Conservation (phyloP, 208 protist species). For the Kentomonas sorsogonicus region DNA sequence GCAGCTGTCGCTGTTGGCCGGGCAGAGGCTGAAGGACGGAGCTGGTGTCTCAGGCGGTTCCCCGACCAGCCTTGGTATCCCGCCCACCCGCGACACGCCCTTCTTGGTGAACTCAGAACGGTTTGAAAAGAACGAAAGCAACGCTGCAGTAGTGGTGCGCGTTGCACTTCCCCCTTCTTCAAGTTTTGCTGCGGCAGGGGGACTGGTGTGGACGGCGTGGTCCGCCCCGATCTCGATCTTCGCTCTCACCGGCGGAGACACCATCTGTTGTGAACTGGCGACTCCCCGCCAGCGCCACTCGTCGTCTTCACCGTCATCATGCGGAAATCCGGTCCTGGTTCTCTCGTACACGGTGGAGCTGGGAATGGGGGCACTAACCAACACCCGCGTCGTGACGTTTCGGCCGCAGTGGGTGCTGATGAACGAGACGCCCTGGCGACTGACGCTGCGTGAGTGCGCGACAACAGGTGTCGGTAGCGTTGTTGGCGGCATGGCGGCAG, state of each 20-base stretch:
- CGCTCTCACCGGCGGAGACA: background rate
- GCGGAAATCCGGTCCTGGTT: slow-evolving; percentile 18
- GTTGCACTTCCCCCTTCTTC: too few relatives aligned
- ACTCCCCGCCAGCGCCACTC: slow-evolving; percentile 17
- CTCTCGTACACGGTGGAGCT: slow-evolving; percentile 63
- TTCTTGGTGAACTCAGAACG: slow-evolving; percentile 9
- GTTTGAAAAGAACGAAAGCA: slow-evolving; percentile 3
- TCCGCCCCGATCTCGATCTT: slow-evolving; percentile 7
- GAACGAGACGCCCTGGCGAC: slow-evolving; percentile 47
- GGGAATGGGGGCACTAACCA: slow-evolving; percentile 28
- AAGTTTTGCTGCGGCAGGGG: background rate
- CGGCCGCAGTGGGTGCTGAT: slow-evolving; percentile 65
- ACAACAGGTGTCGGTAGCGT: background rate
- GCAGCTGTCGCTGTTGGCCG: slow-evolving; percentile 1
- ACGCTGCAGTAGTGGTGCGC: too few relatives aligned
- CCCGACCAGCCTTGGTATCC: background rate
- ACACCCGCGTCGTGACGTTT: slow-evolving; percentile 51
- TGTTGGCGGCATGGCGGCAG: background rate
- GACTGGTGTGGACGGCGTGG: slow-evolving; percentile 10
- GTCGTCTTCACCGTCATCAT: slow-evolving; percentile 17
- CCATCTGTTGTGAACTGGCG: slow-evolving; percentile 20
- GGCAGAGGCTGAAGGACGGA: background rate
- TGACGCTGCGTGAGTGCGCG: slow-evolving; percentile 20
- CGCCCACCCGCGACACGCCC: background rate
- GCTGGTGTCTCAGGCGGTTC: background rate